Conservation (phyloP, 306 rosid genomes). For the Acmispon strigosus region DNA sequence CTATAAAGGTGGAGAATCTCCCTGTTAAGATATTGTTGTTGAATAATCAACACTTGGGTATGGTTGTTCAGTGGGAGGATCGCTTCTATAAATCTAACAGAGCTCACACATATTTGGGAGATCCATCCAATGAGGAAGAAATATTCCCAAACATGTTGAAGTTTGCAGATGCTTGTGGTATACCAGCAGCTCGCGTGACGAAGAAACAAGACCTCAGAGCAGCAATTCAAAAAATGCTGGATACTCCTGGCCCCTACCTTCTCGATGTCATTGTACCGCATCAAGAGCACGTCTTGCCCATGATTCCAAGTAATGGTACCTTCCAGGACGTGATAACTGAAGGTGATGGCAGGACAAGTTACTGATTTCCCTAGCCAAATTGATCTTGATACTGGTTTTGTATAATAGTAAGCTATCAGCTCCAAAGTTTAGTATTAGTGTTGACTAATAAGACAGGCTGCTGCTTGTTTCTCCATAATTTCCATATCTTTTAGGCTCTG, state of each 20-base stretch:
- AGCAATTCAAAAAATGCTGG: slow-evolving; percentile 86
- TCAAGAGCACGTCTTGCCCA: slow-evolving; percentile 89
- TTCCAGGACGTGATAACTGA: slow-evolving; percentile 81
- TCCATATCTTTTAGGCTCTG: background rate
- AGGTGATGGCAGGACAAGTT: slow-evolving; percentile 69
- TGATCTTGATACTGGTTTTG: slow-evolving; percentile 7
- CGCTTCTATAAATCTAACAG: slow-evolving; percentile 80
- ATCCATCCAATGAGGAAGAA: slow-evolving; percentile 53
- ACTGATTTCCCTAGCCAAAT: slow-evolving; percentile 24
- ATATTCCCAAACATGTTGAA: slow-evolving; percentile 71
- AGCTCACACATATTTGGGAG: slow-evolving; percentile 77
- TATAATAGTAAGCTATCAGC: background rate
- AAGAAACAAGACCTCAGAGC: slow-evolving; percentile 54
- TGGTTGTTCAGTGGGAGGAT: slow-evolving; percentile 96
- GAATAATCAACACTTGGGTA: slow-evolving; percentile 91
- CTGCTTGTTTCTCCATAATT: background rate
- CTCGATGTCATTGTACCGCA: slow-evolving; percentile 86
- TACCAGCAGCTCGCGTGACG: slow-evolving; percentile 73
- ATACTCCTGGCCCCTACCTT: slow-evolving; percentile 80
- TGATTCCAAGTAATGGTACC: slow-evolving; percentile 82
- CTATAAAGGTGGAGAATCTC: slow-evolving; percentile 72
- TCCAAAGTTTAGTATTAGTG: background rate
- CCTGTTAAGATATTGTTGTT: slow-evolving; percentile 65
- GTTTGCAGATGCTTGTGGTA: slow-evolving; percentile 69
- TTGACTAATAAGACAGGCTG: background rate